Evolutionary conservation across 106 monocot species (phyloP), one percentile per base, ranked within the genome.

Genomic region (Allium sativum): DNA sequence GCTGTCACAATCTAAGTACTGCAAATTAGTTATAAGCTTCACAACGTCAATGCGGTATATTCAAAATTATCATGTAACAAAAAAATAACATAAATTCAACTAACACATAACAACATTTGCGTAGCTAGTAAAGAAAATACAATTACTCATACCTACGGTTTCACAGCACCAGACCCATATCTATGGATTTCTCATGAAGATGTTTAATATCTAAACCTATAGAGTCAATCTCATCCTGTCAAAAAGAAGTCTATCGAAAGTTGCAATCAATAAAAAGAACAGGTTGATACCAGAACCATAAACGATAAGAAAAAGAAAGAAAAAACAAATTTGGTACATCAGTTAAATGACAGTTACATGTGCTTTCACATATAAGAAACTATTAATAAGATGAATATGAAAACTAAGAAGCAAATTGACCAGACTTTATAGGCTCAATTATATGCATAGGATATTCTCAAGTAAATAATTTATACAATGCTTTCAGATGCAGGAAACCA

Each of bases 121-220:
- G 5, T 31, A 31, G 31, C 31, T 31, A 31, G 31, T 31, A 31
- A 31, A 31, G 31, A 31, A 1, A 5, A 31, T 2, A 31, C 31
- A 5, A 31, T 5, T 16, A 59, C 6, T 8, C 71, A 70, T 68
- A 85, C 96, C 91, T 96, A 10, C 96, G 81, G 71, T 91, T 91
- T 82, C 87, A 91, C 60, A 96, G 72, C 82, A 91, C 91, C 57
- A 96, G 66, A 48, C 90, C 96, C 96, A 96, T 96, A 75, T 90
- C 96, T 84, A 96, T 82, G 42, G 96, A 96, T 74, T 87, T 96
- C 66, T 91, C 96, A 51, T 96, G 96, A 76, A 96, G 90, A 58
- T 71, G 81, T 76, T 88, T 96, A 64, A 96, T 96, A 58, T 96
- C 90, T n/a, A 84, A 96, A 72, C 96, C 91, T 75, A 96, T 96